Percentiles rank a stretch among this genome's conserved stretches.
Conservation (phyloP, 495 filamentous ascomycete species). For the Bathelium albidoporum region DNA sequence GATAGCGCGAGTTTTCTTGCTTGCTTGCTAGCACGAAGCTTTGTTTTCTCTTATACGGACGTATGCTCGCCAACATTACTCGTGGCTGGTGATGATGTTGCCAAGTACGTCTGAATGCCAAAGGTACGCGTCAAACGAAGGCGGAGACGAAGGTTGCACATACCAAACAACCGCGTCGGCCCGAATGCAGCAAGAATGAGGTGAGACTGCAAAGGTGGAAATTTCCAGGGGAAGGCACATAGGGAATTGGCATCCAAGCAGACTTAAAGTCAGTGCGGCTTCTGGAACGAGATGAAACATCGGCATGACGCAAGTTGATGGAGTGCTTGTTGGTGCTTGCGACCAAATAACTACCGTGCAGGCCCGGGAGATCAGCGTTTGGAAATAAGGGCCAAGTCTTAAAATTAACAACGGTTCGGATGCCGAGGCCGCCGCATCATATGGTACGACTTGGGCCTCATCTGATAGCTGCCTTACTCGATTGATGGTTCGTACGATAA, state of each 20-base stretch:
- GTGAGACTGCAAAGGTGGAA: neutral
- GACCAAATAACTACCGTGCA: neutral
- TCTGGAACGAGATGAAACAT: constrained; percentile 3
- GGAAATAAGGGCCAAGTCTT: neutral
- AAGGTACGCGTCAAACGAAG: too few species aligned
- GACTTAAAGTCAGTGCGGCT: neutral
- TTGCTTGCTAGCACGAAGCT: neutral
- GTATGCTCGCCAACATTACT: too few species aligned
- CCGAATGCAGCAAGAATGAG: neutral
- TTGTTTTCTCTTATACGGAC: too few species aligned
- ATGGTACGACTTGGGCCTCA: neutral
- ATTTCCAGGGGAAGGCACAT: neutral
- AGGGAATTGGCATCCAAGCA: neutral
- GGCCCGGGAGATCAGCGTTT: neutral
- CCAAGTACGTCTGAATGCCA: too few species aligned
- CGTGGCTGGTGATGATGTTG: too few species aligned
- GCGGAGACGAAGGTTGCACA: too few species aligned
- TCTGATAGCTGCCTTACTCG: neutral
- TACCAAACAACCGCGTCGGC: neutral
- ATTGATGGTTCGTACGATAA: neutral
- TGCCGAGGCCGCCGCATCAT: neutral
- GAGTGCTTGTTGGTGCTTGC: neutral
- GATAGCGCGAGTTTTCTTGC: neutral
- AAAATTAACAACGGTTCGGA: neutral
- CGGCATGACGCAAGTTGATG: constrained; percentile 4